Evolutionary conservation across 345 rosid genomes (phyloP).

Genomic region (Gossypium sturtianum): DNA sequence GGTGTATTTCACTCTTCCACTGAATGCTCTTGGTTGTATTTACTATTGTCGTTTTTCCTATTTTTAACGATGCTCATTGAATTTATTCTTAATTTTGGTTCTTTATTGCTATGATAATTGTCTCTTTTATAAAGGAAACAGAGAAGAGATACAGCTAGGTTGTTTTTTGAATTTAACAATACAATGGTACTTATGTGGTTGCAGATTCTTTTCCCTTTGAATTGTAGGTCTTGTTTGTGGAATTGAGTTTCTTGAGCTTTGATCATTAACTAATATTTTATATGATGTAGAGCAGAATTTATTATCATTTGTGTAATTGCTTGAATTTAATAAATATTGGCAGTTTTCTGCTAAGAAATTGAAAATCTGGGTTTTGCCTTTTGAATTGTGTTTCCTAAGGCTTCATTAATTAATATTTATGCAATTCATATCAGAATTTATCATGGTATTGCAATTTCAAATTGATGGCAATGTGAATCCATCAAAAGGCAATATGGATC

Average conservation of each 20-base stretch:
- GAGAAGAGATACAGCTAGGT: background rate
- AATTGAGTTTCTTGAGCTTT: background rate
- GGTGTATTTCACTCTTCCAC: background rate
- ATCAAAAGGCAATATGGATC: background rate
- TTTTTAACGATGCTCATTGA: background rate
- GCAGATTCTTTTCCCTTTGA: background rate
- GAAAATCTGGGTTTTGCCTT: background rate
- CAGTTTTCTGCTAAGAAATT: background rate
- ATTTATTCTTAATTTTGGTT: background rate
- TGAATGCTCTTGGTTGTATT: background rate
- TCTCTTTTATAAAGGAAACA: background rate
- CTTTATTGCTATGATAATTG: background rate
- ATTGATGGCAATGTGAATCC: background rate
- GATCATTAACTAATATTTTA: background rate
- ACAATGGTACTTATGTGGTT: background rate
- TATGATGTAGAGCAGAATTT: background rate
- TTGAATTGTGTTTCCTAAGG: background rate
- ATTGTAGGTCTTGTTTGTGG: background rate
- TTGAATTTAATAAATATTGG: background rate
- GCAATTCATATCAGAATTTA: background rate
- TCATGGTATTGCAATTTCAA: background rate
- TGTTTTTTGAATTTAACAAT: background rate
- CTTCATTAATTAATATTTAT: background rate
- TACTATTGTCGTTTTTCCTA: background rate
- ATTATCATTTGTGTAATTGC: background rate